Evolutionary conservation across 2,329 filamentous ascomycete genomes (phyloP).

Genomic region (Acrocalymma vagum): DNA sequence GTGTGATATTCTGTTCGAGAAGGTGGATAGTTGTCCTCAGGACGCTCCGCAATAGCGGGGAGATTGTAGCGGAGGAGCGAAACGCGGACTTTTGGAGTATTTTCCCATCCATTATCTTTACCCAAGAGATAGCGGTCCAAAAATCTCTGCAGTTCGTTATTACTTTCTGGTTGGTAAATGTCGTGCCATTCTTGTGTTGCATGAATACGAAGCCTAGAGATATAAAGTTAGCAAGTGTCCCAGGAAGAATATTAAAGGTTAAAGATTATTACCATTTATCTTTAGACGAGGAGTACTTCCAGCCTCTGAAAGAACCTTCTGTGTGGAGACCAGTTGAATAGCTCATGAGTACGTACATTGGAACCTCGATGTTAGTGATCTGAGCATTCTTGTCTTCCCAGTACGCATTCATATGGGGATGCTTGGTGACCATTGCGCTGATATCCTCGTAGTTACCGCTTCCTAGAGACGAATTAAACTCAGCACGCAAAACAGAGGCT

Average conservation of each 20-base stretch:
- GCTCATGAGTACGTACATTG: slow-evolving; percentile 17
- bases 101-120: slow-evolving; percentile 55
- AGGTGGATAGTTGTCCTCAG: slow-evolving; percentile 24
- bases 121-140: slow-evolving; percentile 58
- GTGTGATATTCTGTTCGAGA: slow-evolving; percentile 12
- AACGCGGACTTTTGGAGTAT: slow-evolving; percentile 55
- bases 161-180: slow-evolving; percentile 13
- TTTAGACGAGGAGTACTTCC: slow-evolving; percentile 2
- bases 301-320: slow-evolving; percentile 16
- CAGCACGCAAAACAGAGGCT: neutral
- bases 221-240: slow-evolving; percentile 12
- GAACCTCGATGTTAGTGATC: slow-evolving; percentile 16
- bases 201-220: slow-evolving; percentile 16
- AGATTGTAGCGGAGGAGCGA: slow-evolving; percentile 30
- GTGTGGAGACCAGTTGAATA: slow-evolving; percentile 19
- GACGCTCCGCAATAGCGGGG: neutral
- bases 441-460: slow-evolving; percentile 7
- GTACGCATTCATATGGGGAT: slow-evolving; percentile 10
- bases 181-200: slow-evolving; percentile 26
- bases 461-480: slow-evolving; percentile 4
- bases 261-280: slow-evolving; percentile 10
- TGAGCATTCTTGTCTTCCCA: slow-evolving; percentile 17
- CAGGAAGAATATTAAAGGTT: no score
- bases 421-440: slow-evolving; percentile 6
- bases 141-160: slow-evolving; percentile 40